phyloP scores from a whole-genome alignment of 2,329 filamentous ascomycete species.

The Chalaropsis thielavioides region DNA sequence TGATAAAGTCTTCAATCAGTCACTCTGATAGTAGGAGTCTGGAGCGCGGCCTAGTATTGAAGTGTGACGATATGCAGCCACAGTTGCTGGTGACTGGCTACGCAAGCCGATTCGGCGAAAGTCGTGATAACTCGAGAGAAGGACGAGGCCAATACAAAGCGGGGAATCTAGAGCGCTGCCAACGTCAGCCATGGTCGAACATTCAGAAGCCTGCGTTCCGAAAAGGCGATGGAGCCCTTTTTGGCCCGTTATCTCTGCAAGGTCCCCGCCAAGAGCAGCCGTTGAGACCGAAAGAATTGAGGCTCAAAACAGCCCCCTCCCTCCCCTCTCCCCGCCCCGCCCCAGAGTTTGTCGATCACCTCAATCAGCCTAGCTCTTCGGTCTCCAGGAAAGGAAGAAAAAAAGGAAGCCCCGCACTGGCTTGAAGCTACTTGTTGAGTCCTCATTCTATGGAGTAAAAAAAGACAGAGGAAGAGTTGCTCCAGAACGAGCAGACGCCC shows the following conservation, averaged over 20 bases:
- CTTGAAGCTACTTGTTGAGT: neutral
- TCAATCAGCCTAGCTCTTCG: neutral
- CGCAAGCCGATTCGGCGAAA: neutral
- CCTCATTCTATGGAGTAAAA: neutral
- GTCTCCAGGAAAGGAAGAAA: neutral
- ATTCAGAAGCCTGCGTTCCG: too few species aligned
- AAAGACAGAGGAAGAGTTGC: neutral
- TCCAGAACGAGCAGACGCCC: neutral
- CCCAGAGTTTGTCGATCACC: slow-evolving; percentile 14
- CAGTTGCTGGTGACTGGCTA: too few species aligned
- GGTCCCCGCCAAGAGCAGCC: slow-evolving; percentile 1
- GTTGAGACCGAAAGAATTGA: slow-evolving; percentile 8
- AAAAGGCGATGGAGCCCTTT: neutral
- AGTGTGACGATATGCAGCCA: neutral
- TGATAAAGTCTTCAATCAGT: neutral
- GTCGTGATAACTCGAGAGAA: neutral
- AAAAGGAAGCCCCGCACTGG: neutral
- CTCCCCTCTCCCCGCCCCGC: neutral
- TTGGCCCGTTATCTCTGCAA: neutral
- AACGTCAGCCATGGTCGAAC: too few species aligned
- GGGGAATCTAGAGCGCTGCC: neutral
- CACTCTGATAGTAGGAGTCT: neutral
- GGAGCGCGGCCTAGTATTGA: neutral
- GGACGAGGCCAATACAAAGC: neutral
- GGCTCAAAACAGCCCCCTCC: slow-evolving; percentile 17